Percentiles rank a stretch among this genome's conserved stretches.
Conservation (phyloP, 1,284 basidiomycete genomes). For the Apiotrichum laibachii region DNA sequence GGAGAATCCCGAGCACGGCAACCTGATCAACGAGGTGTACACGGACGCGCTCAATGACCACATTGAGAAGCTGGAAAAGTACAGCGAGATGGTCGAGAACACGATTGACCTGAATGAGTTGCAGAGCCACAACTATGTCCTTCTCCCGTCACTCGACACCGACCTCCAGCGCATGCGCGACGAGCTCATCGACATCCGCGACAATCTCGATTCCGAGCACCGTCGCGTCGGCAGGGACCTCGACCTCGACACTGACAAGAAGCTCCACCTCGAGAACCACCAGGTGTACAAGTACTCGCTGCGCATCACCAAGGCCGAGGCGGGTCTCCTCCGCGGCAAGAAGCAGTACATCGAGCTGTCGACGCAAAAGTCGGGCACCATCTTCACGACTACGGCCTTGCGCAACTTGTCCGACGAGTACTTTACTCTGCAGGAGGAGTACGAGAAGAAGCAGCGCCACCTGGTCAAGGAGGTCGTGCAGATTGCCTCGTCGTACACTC, state of each 20-base stretch:
- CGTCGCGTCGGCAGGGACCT: slow-evolving; percentile 68
- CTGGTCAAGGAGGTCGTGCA: slow-evolving; percentile 91
- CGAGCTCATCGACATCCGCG: slow-evolving; percentile 67
- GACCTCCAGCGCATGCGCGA: slow-evolving; percentile 68
- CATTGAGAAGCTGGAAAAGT: slow-evolving; percentile 66
- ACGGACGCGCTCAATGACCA: slow-evolving; percentile 62
- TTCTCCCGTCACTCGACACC: slow-evolving; percentile 66
- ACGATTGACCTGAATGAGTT: slow-evolving; percentile 90
- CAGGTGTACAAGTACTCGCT: slow-evolving; percentile 90
- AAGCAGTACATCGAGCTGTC: slow-evolving; percentile 80
- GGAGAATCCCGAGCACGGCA: slow-evolving; percentile 49
- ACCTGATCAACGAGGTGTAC: slow-evolving; percentile 68
- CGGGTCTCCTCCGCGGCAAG: slow-evolving; percentile 66
- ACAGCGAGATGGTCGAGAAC: slow-evolving; percentile 90
- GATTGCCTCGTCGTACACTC: slow-evolving; percentile 89
- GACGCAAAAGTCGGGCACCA: slow-evolving; percentile 82
- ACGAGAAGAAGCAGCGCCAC: slow-evolving; percentile 71
- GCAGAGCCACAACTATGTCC: slow-evolving; percentile 79
- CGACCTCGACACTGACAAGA: slow-evolving; percentile 86
- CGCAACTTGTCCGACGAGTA: slow-evolving; percentile 73
- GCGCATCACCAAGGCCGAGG: slow-evolving; percentile 86
- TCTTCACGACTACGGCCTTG: slow-evolving; percentile 81
- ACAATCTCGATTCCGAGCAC: slow-evolving; percentile 83
- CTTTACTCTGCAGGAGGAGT: slow-evolving; percentile 66
- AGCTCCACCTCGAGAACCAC: slow-evolving; percentile 93